Conservation (phyloP, 352 stramenopile species). For the Paralagenidium karlingii region DNA sequence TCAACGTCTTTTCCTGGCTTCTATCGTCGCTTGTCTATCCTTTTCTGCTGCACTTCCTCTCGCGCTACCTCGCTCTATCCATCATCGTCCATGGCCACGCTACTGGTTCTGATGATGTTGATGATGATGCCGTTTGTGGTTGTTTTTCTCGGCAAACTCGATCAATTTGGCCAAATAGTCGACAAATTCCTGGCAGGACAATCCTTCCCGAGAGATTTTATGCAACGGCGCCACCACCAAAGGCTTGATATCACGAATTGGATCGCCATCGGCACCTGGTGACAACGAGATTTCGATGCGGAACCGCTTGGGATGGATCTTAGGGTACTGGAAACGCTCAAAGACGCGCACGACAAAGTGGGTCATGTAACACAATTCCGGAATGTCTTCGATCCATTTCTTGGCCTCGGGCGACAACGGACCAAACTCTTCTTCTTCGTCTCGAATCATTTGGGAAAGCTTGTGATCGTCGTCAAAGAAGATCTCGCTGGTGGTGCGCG, state of each 20-base stretch:
- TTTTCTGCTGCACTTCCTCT: neutral
- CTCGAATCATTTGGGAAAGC: too few species aligned
- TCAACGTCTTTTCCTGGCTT: neutral
- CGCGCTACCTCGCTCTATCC: neutral
- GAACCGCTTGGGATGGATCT: slow-evolving; percentile 62
- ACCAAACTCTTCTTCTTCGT: too few species aligned
- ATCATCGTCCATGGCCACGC: neutral
- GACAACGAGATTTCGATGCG: slow-evolving; percentile 80
- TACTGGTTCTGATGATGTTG: neutral
- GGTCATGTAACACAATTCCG: slow-evolving; percentile 98
- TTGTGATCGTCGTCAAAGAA: too few species aligned
- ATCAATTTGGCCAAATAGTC: slow-evolving; percentile 76
- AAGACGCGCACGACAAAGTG: slow-evolving; percentile 99
- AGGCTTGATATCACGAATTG: slow-evolving; percentile 48
- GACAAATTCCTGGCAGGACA: slow-evolving; percentile 74
- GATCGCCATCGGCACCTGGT: slow-evolving; percentile 60
- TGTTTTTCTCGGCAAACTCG: slow-evolving; percentile 44
- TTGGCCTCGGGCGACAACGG: slow-evolving; percentile 55
- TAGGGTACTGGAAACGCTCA: slow-evolving; percentile 77
- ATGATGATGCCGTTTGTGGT: neutral
- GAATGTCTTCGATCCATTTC: slow-evolving; percentile 85
- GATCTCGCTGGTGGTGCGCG: too few species aligned
- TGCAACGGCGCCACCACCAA: slow-evolving; percentile 61
- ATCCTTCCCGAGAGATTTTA: slow-evolving; percentile 69
- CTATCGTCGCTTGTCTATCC: slow-evolving; percentile 1